Evolutionary conservation across 1,284 basidiomycete species (phyloP).

Genomic region (Apiotrichum brassicae): DNA sequence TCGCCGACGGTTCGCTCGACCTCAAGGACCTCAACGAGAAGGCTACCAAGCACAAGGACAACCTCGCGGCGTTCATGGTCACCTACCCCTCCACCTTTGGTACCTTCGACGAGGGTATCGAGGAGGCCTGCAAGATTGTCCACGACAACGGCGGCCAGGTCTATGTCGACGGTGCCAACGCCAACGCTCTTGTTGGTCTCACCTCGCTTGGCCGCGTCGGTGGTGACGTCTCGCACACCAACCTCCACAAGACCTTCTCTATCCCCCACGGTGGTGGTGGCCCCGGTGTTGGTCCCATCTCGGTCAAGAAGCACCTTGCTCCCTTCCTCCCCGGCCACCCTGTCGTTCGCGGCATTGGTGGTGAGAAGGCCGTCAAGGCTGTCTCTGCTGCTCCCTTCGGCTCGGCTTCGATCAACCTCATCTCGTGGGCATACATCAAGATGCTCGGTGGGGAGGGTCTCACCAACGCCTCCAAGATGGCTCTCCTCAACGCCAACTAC

Average conservation of each 20-base stretch:
- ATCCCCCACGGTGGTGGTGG: slow-evolving; percentile 93
- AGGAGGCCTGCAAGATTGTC: slow-evolving; percentile 86
- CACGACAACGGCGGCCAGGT: slow-evolving; percentile 96
- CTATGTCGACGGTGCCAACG: slow-evolving; percentile 92
- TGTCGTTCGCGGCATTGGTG: slow-evolving; percentile 59
- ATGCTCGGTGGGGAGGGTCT: slow-evolving; percentile 93
- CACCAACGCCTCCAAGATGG: slow-evolving; percentile 73
- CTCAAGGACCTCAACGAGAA: slow-evolving; percentile 77
- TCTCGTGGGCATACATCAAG: slow-evolving; percentile 97
- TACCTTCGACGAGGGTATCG: slow-evolving; percentile 89
- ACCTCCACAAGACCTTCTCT: slow-evolving; percentile 76
- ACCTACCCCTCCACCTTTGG: slow-evolving; percentile 96
- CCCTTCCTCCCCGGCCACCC: slow-evolving; percentile 95
- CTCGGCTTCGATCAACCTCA: slow-evolving; percentile 88
- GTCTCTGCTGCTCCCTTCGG: slow-evolving; percentile 90
- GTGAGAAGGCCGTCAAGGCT: slow-evolving; percentile 70
- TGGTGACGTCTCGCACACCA: slow-evolving; percentile 95
- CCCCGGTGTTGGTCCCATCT: slow-evolving; percentile 86
- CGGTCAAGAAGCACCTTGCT: slow-evolving; percentile 84
- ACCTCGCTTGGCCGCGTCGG: slow-evolving; percentile 95
- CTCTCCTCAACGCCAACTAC: slow-evolving; percentile 93
- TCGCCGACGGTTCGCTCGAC: slow-evolving; percentile 80
- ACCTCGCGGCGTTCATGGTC: slow-evolving; percentile 95
- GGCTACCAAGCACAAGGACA: slow-evolving; percentile 83
- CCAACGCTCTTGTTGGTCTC: slow-evolving; percentile 91